A percentile compares a stretch with the other conserved stretches of the same genome.
Evolutionary conservation across 371 early-diverging fungal species (phyloP).

Genomic region (Rhizopus delemar): DNA sequence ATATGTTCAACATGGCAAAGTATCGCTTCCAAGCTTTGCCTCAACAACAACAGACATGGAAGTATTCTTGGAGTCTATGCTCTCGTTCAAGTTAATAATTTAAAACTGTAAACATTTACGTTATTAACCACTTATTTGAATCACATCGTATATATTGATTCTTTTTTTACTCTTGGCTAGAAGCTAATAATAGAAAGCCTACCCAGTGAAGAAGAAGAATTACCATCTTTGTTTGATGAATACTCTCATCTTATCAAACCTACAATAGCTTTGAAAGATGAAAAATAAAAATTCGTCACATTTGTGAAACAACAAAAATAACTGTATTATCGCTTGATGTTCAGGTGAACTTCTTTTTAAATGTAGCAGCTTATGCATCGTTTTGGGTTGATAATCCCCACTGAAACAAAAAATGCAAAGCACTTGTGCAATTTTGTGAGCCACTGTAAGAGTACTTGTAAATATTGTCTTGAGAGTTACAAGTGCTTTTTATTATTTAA

Average conservation of each 20-base stretch:
- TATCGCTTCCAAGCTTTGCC: slow-evolving; percentile 6
- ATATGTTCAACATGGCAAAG: slow-evolving; percentile 3
- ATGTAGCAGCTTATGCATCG: too few species aligned
- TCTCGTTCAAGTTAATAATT: slow-evolving; percentile 11
- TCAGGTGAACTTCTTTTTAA: neutral
- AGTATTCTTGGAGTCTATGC: slow-evolving; percentile 7
- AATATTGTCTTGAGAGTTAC: too few species aligned
- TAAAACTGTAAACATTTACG: neutral
- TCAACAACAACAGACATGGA: slow-evolving; percentile 11
- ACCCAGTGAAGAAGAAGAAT: slow-evolving; percentile 5
- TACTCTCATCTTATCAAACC: slow-evolving; percentile 12
- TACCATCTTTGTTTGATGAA: neutral
- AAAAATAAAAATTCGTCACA: neutral
- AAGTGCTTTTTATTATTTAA: too few species aligned
- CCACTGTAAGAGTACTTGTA: too few species aligned
- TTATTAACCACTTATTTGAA: slow-evolving; percentile 7
- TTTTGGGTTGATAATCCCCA: too few species aligned
- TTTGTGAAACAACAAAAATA: neutral
- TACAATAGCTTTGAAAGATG: slow-evolving; percentile 13
- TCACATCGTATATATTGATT: slow-evolving; percentile 3
- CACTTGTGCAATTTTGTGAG: too few species aligned
- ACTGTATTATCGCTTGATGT: neutral
- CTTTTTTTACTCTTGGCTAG: neutral
- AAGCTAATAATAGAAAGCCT: slow-evolving; percentile 8
- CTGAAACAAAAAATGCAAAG: too few species aligned